Evolutionary conservation across 179 eudicot species (phyloP), one percentile per base, ranked within the genome.

Genomic region (Patellifolia procumbens): DNA sequence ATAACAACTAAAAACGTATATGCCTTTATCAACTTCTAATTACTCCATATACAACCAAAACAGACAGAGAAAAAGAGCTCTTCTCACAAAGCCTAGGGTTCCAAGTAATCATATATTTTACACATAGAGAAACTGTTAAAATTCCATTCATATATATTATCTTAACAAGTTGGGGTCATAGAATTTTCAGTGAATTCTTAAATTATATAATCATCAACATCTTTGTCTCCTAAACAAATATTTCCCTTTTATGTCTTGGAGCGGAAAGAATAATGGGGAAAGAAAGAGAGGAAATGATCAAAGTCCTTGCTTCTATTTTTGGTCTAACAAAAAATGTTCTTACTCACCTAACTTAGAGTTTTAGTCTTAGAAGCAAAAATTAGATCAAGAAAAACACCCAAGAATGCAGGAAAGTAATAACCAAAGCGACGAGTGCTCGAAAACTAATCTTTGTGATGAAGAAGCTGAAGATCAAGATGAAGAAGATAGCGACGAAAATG

Each of bases 361-460:
- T 5, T 68, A 68, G 48, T 67, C 39, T 55, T 26, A 31, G 65
- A 76, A 72, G 81, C 69, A 53, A 78, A 24, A 66, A 67, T 1
- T 13, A 22, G 53, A 67, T 67, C 34, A 45, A 15, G 11, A 37
- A 68, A 52, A 29, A 35, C 49, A 20, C n/a, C 19, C 19, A 65
- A 32, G 16, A 26, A 79, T 83, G 85, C 75, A 79, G 53, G 81
- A 70, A 68, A 76, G 77, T 72, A 59, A 35, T 17, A 72, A 72
- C 66, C 82, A 68, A 61, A 75, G 74, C 46, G 82, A 74, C 46
- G 82, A 74, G 48, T 76, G 78, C 75, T 82, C 82, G 4, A 76
- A 83, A 15, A 72, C 80, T 17, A 83, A 76, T 60, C 72, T 16
- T 12, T 70, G 74, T 46, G 72, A 72, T 4, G 28, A 67, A 76